phyloP scores from a whole-genome alignment of 495 filamentous ascomycete genomes.

The Neurospora intermedia region DNA sequence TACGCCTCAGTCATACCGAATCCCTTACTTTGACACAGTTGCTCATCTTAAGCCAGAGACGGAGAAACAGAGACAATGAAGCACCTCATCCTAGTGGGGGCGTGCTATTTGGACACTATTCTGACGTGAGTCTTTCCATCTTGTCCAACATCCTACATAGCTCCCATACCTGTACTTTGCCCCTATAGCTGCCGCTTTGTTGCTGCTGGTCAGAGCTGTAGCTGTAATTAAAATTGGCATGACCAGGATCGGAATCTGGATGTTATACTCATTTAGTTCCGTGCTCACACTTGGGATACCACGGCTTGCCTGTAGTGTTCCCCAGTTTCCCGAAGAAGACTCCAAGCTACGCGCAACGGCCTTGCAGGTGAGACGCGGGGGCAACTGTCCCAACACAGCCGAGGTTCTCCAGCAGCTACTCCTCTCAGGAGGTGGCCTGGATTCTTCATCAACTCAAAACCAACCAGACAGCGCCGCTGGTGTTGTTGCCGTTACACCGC shows the following conservation, averaged over 20 bases:
- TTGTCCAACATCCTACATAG: background rate
- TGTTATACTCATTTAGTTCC: conserved; percentile 5
- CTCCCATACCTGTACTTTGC: background rate
- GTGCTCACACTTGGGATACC: conserved; percentile 9
- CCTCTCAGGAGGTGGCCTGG: background rate
- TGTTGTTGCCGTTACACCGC: background rate
- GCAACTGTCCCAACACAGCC: conserved; percentile 61
- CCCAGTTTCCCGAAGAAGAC: conserved; percentile 58
- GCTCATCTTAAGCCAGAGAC: background rate
- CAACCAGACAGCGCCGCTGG: background rate
- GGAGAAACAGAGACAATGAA: conserved; percentile 16
- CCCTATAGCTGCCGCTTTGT: background rate
- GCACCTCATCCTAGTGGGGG: conserved; percentile 50
- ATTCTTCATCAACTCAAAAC: background rate
- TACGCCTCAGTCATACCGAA: background rate
- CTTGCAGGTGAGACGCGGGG: conserved; percentile 51
- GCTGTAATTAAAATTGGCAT: background rate
- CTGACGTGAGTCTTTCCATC: conserved; percentile 39
- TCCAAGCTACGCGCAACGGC: conserved; percentile 56
- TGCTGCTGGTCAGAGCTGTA: background rate
- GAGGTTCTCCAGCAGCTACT: conserved; percentile 57
- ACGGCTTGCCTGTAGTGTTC: conserved; percentile 38
- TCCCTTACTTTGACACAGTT: background rate
- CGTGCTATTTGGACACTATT: conserved; percentile 60
- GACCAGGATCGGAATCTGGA: background rate